These are phyloP conservation scores for Penicillium angulare DNA, from an alignment of 495 filamentous ascomycete species.

Conservation along the genomic window DNA sequence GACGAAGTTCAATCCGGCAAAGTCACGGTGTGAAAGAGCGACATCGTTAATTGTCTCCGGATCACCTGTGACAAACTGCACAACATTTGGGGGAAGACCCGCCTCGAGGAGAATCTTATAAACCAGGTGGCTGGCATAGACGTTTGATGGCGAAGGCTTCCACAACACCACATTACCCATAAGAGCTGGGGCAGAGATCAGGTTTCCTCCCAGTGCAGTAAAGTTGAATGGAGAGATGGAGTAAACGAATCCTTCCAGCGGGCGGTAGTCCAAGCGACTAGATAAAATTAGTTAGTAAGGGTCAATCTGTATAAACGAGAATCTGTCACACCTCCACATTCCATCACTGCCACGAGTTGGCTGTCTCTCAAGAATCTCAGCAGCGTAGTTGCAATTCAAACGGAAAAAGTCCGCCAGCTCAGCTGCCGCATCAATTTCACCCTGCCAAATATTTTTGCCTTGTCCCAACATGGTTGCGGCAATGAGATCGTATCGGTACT, in stretches of 20 bases:
- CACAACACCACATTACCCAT: conserved; percentile 87
- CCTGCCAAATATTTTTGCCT: conserved; percentile 97
- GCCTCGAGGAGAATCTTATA: conserved; percentile 87
- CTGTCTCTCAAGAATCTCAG: conserved; percentile 72
- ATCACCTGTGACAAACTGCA: conserved; percentile 81
- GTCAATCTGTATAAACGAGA: too few species aligned
- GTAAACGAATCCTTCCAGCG: conserved; percentile 85
- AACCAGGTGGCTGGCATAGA: conserved; percentile 71
- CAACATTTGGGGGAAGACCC: conserved; percentile 73
- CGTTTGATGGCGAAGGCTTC: conserved; percentile 80
- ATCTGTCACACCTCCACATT: conserved; percentile 74
- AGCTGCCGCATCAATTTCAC: conserved; percentile 92
- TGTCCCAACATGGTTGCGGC: conserved; percentile 93
- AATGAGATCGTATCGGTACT: conserved; percentile 92
- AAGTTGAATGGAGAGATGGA: conserved; percentile 88
- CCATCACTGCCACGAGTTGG: conserved; percentile 56
- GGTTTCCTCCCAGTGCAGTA: conserved; percentile 79
- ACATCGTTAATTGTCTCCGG: conserved; percentile 69
- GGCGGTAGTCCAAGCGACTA: conserved; percentile 72
- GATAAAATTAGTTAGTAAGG: not conserved
- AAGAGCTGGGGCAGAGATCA: conserved; percentile 69
- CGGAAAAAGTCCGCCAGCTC: conserved; percentile 88
- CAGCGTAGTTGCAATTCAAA: conserved; percentile 75
- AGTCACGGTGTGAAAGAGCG: conserved; percentile 65
- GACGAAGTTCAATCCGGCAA: conserved; percentile 78